Conservation (phyloP, 208 protist species). For the Trichomonas vaginalis region DNA sequence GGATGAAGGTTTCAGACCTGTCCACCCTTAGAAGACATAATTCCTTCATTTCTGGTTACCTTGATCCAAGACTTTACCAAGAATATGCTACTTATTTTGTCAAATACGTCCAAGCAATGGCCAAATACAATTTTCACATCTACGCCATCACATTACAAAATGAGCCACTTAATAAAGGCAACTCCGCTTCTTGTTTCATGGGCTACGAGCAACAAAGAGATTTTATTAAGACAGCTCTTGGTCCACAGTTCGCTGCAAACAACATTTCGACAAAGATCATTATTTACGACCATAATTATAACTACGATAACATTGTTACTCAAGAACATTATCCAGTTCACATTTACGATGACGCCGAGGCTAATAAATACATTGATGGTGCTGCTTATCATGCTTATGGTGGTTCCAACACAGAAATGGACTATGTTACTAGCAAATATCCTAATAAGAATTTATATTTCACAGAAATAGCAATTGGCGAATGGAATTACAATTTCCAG, state of each 20-base stretch:
- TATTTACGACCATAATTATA: not conserved
- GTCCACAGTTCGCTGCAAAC: not conserved
- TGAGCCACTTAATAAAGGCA: not conserved
- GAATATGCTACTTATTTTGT: slow-evolving; percentile 6
- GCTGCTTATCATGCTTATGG: not conserved
- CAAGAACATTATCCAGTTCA: not conserved
- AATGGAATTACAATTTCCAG: not conserved
- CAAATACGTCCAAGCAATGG: not conserved
- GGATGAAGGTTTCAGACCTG: not conserved
- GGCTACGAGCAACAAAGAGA: not conserved
- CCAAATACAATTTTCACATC: not conserved
- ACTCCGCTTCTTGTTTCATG: not conserved
- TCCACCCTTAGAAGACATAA: not conserved
- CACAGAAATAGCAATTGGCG: slow-evolving; percentile 3
- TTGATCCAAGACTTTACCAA: not conserved
- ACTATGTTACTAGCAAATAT: not conserved
- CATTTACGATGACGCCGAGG: not conserved
- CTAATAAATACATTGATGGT: not conserved
- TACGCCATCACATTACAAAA: not conserved
- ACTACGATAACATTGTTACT: not conserved
- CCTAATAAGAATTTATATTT: not conserved
- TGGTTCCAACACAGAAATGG: not conserved
- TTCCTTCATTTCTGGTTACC: not conserved
- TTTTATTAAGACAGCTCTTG: not conserved
- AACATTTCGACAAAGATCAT: not conserved